A percentile compares a stretch with the other conserved stretches of the same genome.
phyloP scores from a whole-genome alignment of 176 grass and related monocot species.

The Rhipidocladum racemiflorum region DNA sequence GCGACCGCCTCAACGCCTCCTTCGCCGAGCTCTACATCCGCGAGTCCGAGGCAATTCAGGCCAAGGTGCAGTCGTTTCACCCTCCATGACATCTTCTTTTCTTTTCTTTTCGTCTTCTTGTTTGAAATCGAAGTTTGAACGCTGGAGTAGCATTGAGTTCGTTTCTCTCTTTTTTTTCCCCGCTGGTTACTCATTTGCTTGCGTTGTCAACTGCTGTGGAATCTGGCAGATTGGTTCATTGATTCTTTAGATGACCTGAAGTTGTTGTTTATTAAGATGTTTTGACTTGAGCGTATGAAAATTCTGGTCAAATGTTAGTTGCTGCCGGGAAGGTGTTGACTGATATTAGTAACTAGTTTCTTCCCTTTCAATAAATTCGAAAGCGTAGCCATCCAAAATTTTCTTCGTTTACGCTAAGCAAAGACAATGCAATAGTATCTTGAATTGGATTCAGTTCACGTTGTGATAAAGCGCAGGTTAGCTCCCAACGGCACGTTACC shows the following conservation, averaged over 20 bases:
- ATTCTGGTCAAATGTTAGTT: slow-evolving; percentile 12
- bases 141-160: background rate
- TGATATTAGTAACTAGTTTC: background rate
- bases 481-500: background rate
- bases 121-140: background rate
- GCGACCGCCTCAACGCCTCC: slow-evolving; percentile 4
- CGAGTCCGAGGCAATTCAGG: slow-evolving; percentile 56
- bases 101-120: background rate
- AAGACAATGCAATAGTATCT: background rate
- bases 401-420: background rate
- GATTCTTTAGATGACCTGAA: background rate
- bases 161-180: background rate
- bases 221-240: background rate
- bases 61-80: slow-evolving; percentile 40
- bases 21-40: slow-evolving; percentile 54
- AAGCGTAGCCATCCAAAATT: background rate
- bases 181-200: background rate
- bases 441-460: background rate
- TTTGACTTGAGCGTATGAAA: slow-evolving; percentile 21
- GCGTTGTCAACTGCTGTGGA: background rate
- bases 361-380: background rate
- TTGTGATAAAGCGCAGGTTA: background rate
- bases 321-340: slow-evolving; percentile 22
- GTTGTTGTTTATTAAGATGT: slow-evolving; percentile 15
- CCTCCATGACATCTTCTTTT: background rate